A percentile compares a stretch with the other conserved stretches of the same genome.
phyloP scores from a whole-genome alignment of 306 rosid genomes.

The Glycine tomentella region DNA sequence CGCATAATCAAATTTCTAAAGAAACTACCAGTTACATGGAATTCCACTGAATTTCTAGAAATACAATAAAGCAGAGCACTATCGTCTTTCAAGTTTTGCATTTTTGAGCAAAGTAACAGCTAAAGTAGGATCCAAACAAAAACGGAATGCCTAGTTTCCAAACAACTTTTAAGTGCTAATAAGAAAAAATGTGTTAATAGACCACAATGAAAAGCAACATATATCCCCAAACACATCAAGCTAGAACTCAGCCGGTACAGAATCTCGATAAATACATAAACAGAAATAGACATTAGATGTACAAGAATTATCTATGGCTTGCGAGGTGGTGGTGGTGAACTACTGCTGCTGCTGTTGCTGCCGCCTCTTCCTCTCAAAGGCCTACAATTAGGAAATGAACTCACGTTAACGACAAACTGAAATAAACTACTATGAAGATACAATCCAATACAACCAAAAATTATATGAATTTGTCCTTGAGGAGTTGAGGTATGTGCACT shows the following conservation, averaged over 20 bases:
- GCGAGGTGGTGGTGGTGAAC: constrained; percentile 75
- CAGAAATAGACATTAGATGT: background rate
- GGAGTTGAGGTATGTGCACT: background rate
- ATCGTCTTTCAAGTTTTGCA: constrained; percentile 9
- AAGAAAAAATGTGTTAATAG: constrained; percentile 20
- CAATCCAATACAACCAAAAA: background rate
- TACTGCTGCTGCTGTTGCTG: constrained; percentile 94
- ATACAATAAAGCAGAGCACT: background rate
- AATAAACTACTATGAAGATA: background rate
- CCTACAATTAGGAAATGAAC: constrained; percentile 51
- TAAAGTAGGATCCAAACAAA: background rate
- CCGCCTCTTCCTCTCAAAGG: constrained; percentile 85
- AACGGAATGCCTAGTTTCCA: constrained; percentile 19
- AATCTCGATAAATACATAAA: constrained; percentile 44
- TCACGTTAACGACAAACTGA: constrained; percentile 13
- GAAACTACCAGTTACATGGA: background rate
- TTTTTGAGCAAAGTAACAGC: constrained; percentile 34
- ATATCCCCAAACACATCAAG: constrained; percentile 33
- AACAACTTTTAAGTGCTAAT: constrained; percentile 19
- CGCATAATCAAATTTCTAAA: constrained; percentile 18
- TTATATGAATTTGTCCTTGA: background rate
- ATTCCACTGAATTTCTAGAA: background rate
- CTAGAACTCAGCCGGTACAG: constrained; percentile 39
- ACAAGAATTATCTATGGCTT: constrained; percentile 60
- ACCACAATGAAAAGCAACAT: constrained; percentile 22